Base-by-base conservation (phyloP, 2,329 filamentous ascomycete genomes). In the Aspergillus felis region DNA sequence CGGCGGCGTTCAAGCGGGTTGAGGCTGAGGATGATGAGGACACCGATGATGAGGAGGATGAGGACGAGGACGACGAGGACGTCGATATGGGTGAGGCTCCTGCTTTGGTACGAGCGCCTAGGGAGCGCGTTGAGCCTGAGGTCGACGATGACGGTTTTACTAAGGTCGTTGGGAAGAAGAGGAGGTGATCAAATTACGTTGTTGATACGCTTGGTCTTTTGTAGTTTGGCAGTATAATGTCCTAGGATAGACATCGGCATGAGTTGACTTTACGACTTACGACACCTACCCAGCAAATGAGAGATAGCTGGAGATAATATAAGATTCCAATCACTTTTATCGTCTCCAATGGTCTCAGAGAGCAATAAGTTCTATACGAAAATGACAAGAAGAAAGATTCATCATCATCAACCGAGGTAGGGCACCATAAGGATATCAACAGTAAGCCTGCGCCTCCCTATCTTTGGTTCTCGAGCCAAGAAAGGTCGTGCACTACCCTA, bases 91-190 rank as follows among this genome's bases (percentile, higher is more conserved):
- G 78, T 44, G 88, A 91, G 59, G 89, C 88, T 38, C 86, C 88
- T 7, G 75, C 82, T 48, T 73, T 89, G 61, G 82, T 86, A 44
- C 70, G 79, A 42, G 78, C 71, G 49, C 78, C 79, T 14, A 86
- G 81, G 71, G 85, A 90, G 73, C 90, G 86, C 75, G 73, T 79
- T 17, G 82, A 84, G 69, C 88, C 89, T 0, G 85, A 91, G 71
- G 80, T 92, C 49, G 90, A 93, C 72, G 89, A 92, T 64, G 90
- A 93, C 68, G 90, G 90, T 4, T 93, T 93, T 71, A 90, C 86
- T 17, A 90, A 83, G 74, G 89, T 92, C 63, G 83, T 86, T 55
- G 82, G 84, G 67, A 89, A 86, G 78, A 89, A 85, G 81, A 83
- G 80, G 78, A 81, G 77, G 71, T 71, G 67, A 68, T 61, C 50